Base-by-base conservation (phyloP, 306 rosid species). In the Castanopsis chinensis region DNA sequence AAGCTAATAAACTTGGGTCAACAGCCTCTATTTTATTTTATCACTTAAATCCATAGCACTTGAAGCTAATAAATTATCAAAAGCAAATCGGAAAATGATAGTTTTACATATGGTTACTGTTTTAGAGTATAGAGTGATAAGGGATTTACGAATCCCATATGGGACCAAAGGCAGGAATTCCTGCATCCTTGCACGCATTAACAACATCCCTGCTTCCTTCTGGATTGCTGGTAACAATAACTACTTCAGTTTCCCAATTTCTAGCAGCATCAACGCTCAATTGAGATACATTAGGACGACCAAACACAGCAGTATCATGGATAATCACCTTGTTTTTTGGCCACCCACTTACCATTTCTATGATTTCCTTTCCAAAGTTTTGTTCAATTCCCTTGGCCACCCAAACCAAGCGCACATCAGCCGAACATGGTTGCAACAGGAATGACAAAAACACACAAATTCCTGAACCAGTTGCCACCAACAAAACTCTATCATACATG, bases 401-500 rank as follows among this genome's bases (percentile, higher is more conserved):
- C 94, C 97, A 92, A 12, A 92, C 73, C 12, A 90, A 18, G 60
- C 69, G 80, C 37, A 92, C 94, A 25, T 87, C 83, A 20, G 87
- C 85, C 1, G 80, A 25, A 18, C 83, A 80, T 30, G 75, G 79
- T 81, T 90, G 97, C 84, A 92, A 25, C 6, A 90, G 83, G 78
- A 87, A 92, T 61, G 92, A 92, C 25, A 92, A 64, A 72, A 92
- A 37, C 45, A 92, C 92, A 75, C 94, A 87, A 37, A 92, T 87
- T 5, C 97, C 97, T 0, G 97, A 90, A 4, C 92, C 92, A 10
- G 95, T 91, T n/a, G 95, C 95, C 41, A 91, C 95, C 52, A 88
- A 30, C 74, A 89, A 53, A 77, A 79, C 90, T 70, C 86, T 91
- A 20, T 85, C 70, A 32, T 89, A 89, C 89, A 91, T 72, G 37